phyloP scores from a whole-genome alignment of 2,329 filamentous ascomycete species.

The Xylaria sp. region DNA sequence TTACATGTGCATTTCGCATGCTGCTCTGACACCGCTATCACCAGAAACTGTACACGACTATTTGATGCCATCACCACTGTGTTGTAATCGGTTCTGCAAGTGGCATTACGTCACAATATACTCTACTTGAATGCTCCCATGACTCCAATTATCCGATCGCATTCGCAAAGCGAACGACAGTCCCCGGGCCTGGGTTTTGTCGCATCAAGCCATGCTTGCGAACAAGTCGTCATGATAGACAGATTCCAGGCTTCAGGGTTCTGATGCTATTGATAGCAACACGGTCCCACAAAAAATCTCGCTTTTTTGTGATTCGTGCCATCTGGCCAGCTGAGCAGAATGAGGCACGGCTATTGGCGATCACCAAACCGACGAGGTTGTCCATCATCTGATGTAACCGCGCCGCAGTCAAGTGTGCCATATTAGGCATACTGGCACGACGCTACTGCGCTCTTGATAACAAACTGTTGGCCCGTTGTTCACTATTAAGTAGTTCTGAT shows the following conservation, averaged over 20 bases:
- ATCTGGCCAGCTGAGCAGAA: conserved; percentile 35
- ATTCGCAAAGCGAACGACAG: conserved; percentile 32
- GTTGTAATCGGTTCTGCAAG: conserved; percentile 9
- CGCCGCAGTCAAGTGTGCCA: conserved; percentile 16
- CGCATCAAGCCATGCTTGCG: conserved; percentile 15
- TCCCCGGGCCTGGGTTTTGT: not conserved
- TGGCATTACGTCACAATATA: conserved; percentile 21
- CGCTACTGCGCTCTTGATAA: conserved; percentile 11
- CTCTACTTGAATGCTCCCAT: conserved; percentile 10
- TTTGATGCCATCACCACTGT: conserved; percentile 18
- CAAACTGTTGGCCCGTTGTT: conserved; percentile 11
- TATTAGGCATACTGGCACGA: conserved; percentile 8
- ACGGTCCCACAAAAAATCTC: conserved; percentile 29
- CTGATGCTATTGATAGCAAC: conserved; percentile 39
- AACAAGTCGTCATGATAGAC: conserved; percentile 14
- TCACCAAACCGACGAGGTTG: conserved; percentile 20
- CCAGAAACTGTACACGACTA: not conserved
- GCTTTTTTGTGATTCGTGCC: conserved; percentile 25
- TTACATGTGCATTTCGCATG: conserved; percentile 29
- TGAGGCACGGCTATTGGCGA: conserved; percentile 28
- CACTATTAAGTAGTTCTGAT: conserved; percentile 18
- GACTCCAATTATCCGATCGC: conserved; percentile 21
- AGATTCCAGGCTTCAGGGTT: conserved; percentile 6
- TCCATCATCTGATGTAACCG: conserved; percentile 31
- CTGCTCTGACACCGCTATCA: conserved; percentile 19